Conservation (phyloP, 2,329 filamentous ascomycete species). For the Microdochium paspali region DNA sequence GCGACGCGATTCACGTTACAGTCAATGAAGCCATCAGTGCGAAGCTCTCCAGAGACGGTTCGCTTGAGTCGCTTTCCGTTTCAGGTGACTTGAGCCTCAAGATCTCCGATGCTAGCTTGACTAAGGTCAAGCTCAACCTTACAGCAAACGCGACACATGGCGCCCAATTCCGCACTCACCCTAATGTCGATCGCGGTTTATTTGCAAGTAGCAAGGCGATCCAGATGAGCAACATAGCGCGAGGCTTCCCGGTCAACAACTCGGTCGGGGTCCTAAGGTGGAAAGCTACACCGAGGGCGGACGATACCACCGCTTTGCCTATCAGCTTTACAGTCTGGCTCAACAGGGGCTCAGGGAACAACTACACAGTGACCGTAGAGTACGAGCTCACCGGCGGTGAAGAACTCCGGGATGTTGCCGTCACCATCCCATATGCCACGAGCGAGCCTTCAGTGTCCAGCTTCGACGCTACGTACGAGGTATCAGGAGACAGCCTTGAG, state of each 20-base stretch:
- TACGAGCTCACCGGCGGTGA: conserved; percentile 85
- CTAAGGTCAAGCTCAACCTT: conserved; percentile 83
- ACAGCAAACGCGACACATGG: conserved; percentile 68
- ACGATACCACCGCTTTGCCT: conserved; percentile 72
- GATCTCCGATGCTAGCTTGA: conserved; percentile 79
- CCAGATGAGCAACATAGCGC: conserved; percentile 79
- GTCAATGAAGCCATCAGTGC: conserved; percentile 87
- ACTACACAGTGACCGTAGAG: conserved; percentile 86
- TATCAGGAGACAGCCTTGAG: conserved; percentile 84
- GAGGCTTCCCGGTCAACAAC: conserved; percentile 92
- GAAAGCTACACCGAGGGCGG: conserved; percentile 74
- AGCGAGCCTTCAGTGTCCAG: conserved; percentile 83
- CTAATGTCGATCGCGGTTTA: conserved; percentile 83
- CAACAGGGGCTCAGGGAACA: conserved; percentile 72
- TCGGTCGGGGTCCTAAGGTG: conserved; percentile 87
- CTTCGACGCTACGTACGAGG: conserved; percentile 90
- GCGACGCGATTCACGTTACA: conserved; percentile 79
- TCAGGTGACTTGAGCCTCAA: conserved; percentile 88
- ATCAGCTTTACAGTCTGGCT: conserved; percentile 98
- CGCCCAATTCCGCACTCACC: conserved; percentile 89
- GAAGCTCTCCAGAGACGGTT: conserved; percentile 79
- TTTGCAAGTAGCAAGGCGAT: conserved; percentile 79
- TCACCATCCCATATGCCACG: conserved; percentile 78
- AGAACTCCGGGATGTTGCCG: conserved; percentile 70
- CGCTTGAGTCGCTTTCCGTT: conserved; percentile 76